Percentiles rank a stretch among this genome's conserved stretches.
Conservation (phyloP, 2,329 filamentous ascomycete species). For the Penicillium sp. region DNA sequence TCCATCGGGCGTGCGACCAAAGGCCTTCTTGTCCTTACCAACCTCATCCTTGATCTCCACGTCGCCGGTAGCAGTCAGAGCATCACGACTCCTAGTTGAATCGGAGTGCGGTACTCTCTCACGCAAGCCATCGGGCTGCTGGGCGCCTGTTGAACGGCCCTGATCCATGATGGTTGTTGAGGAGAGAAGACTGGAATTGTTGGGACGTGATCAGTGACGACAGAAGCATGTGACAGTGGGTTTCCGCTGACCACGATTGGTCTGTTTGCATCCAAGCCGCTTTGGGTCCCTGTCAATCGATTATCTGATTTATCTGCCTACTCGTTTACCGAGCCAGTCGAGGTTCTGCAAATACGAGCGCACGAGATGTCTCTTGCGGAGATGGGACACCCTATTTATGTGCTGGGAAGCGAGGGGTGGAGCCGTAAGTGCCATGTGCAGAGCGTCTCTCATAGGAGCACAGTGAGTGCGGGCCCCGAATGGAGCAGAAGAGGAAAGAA, state of each 20-base stretch:
- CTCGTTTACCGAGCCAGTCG: background rate
- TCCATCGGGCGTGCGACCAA: conserved; percentile 85
- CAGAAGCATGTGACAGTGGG: conserved; percentile 27
- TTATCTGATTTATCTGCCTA: background rate
- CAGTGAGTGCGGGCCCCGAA: conserved; percentile 24
- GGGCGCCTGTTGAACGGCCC: conserved; percentile 38
- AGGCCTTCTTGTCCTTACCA: conserved; percentile 69
- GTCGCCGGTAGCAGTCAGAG: conserved; percentile 35
- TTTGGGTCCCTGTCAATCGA: background rate
- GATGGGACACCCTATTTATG: conserved; percentile 13
- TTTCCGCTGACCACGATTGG: conserved; percentile 10
- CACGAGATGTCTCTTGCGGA: too few species aligned
- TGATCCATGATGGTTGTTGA: conserved; percentile 38
- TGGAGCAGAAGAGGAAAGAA: conserved; percentile 28
- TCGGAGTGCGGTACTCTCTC: conserved; percentile 44
- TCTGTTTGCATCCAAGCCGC: conserved; percentile 16
- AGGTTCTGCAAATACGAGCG: too few species aligned
- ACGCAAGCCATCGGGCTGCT: conserved; percentile 45
- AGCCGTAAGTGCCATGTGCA: too few species aligned
- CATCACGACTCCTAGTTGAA: conserved; percentile 49
- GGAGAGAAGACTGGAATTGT: conserved; percentile 7
- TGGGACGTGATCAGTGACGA: conserved; percentile 20
- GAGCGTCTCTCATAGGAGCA: conserved; percentile 7
- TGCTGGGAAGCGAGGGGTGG: background rate
- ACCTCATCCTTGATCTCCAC: conserved; percentile 48